Evolutionary conservation across 2,329 filamentous ascomycete genomes (phyloP), one percentile per base, ranked within the genome.

Genomic region (Fusarium sp.): DNA sequence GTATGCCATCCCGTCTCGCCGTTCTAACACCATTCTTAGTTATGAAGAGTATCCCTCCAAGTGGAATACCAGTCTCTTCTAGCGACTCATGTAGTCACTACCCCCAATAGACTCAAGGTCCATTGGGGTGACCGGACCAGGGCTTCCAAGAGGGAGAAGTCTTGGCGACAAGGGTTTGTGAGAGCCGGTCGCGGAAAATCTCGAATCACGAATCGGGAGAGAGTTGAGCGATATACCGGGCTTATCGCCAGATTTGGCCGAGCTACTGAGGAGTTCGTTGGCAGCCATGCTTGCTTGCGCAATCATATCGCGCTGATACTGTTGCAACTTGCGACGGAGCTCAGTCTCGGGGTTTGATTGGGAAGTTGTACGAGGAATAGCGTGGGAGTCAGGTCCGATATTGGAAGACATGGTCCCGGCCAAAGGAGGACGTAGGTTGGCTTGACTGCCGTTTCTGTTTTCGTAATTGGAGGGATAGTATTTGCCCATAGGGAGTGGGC

Each of bases 381-480:
- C 71, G 39, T 80, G 79, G 7, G 78, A 68, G 50, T 82, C 80
- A 11, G 80, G 81, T 44, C 78, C 80, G 11, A 77, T 71, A 5
- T 75, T 72, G 52, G 77, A 73, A n/a, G 79, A 71, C 51, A 78
- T 57, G 43, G 73, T 60, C 40, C 76, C 68, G 7, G 76, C 69
- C 28, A 74, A 66, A n/a, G 66, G 62, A n/a, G 64, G 72, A 17
- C 67, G 73, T 7, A 68, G 42, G n/a, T 60, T 68, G 38, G 72
- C 49, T 22, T 74, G 66, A 9, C 68, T 67, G 20, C 65, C 68
- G 50, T 77, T 79, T 50, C 80, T 75, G 28, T 79, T 80, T 68
- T 88, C 86, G 71, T 88, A 90, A 76, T 90, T 90, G 26, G 86
- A 85, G 1, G 88, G 88, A 61, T 90, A 89, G 71, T 90, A 90